phyloP scores from a whole-genome alignment of 2,329 filamentous ascomycete species.

The Didymella sp. region DNA sequence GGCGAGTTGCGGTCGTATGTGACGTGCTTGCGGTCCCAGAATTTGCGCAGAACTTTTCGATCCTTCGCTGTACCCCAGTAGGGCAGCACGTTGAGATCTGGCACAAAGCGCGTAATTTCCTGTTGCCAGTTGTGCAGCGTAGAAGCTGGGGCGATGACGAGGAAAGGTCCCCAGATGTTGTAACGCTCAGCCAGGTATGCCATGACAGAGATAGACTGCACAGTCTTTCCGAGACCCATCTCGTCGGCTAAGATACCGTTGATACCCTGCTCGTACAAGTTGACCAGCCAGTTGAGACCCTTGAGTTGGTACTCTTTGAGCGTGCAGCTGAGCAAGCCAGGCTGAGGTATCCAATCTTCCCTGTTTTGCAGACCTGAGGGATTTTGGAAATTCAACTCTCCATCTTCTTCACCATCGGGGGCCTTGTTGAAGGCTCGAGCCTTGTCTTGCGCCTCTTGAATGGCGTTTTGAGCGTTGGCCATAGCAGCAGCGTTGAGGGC shows the following conservation, averaged over 20 bases:
- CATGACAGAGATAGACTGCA: conserved; percentile 99
- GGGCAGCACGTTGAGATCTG: conserved; percentile 90
- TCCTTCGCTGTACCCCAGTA: conserved; percentile 97
- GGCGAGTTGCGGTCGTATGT: conserved; percentile 92
- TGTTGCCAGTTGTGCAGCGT: conserved; percentile 99
- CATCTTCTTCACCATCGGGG: conserved; percentile 68
- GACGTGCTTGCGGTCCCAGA: conserved; percentile 98
- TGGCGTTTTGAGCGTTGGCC: conserved; percentile 94
- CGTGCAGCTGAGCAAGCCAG: conserved; percentile 89
- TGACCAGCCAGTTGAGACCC: conserved; percentile 98
- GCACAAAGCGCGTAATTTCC: conserved; percentile 94
- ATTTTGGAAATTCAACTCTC: conserved; percentile 99
- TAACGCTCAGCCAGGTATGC: conserved; percentile 96
- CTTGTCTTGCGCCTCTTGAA: conserved; percentile 91
- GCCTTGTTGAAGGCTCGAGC: conserved; percentile 88
- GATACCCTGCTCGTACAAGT: conserved; percentile 98
- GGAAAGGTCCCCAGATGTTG: conserved; percentile 97
- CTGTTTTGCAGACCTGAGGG: conserved; percentile 93
- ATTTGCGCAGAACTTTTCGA: conserved; percentile 94
- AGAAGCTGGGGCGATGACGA: conserved; percentile 94
- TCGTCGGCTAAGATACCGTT: conserved; percentile 98
- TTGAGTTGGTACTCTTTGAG: conserved; percentile 99
- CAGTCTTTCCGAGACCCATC: conserved; percentile 99
- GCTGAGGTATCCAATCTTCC: conserved; percentile 79
- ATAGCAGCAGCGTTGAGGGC: conserved; percentile 82